Evolutionary conservation across 1,139 yeast species (phyloP), one percentile per base, ranked within the genome.

Genomic region (Suhomyces ambrosiae): DNA sequence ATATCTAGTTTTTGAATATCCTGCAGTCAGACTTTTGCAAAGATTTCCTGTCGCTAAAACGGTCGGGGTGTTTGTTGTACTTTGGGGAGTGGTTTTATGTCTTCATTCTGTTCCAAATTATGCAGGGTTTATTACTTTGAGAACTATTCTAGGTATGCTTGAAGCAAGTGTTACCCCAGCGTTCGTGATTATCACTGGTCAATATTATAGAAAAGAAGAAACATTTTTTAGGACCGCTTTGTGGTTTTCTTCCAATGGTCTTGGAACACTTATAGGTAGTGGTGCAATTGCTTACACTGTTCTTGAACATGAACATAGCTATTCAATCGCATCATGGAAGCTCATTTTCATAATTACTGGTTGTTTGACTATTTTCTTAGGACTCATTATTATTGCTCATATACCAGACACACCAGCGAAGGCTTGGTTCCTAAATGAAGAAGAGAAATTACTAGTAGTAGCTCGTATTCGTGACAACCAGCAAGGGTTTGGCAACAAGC

Each of bases 81-180:
- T 63, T 3, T 77, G 82, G 81, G 81, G 80, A 19, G 46, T 65
- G 23, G 46, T 74, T 5, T 52, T 73, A 23, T 57, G 68, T 23
- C 55, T 66, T 12, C 79, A 74, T 44, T 64, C 76, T 3, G 63
- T 67, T 1, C 64, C 71, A 12, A 57, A 55, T 11, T 68, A 62
- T 42, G 59, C 66, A 7, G 68, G 71, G 0, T 63, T 76, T 29
- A 53, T 72, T 23, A 58, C 67, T 2, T 54, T 72, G 31, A 61
- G 82, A 49, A 67, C 73, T 3, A 43, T 76, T 17, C 51, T 80
- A 22, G 89, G 88, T 1, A 54, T 71, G 37, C 65, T 79, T 30
- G 88, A 82, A 53, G 66, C 76, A 32, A 66, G 77, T 35, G 63
- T 74, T 6, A 72, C 79, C 3, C 82, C 84, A 3, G 73, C 79